Base-by-base conservation (phyloP, 306 rosid species). In the Begonia masoniana region DNA sequence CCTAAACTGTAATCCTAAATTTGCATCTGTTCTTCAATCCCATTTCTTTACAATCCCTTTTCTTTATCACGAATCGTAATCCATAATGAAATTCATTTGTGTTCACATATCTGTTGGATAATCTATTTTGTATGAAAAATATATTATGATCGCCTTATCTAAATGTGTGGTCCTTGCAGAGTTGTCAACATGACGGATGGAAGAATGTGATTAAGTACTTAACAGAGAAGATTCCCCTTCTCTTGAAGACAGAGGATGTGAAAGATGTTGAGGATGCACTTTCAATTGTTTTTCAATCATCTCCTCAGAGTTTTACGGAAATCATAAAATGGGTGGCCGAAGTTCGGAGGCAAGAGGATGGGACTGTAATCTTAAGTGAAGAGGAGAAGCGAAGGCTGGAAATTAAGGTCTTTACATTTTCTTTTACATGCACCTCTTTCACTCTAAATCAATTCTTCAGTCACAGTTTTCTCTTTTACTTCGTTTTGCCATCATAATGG, bases 151-250 rank as follows among this genome's bases (percentile, higher is more conserved):
- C 50, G 52, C 54, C 47, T 39, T n/a, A 51, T 54, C 19, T 67
- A 59, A 70, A 60, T 71, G 14, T 16, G 55, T 10, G 53, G 49
- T 70, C 51, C 66, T 58, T 74, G 68, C 88, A 91, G 97, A 91
- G 94, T 75, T 91, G 97, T 62, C 76, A 88, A 45, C 88, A 91
- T 50, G 92, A 85, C 56, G 79, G 88, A 57, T 85, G 96, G 97
- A 76, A 42, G 62, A 54, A 71, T 54, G 61, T 78, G 51, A 82
- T 68, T 56, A 78, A 69, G 71, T 85, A 80, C 77, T 83, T 91
- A 60, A 67, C 65, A 12, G 76, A 78, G 72, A 84, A 83, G 4
- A 74, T 85, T 50, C 92, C 94, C 50, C 72, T 60, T 55, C 73
- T 73, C 51, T 56, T 91, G 70, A 81, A 74, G 71, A 72, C 64